Percentiles rank a stretch among this genome's conserved stretches.
Conservation (phyloP, 495 filamentous ascomycete genomes). For the Penicillium malachiteum region DNA sequence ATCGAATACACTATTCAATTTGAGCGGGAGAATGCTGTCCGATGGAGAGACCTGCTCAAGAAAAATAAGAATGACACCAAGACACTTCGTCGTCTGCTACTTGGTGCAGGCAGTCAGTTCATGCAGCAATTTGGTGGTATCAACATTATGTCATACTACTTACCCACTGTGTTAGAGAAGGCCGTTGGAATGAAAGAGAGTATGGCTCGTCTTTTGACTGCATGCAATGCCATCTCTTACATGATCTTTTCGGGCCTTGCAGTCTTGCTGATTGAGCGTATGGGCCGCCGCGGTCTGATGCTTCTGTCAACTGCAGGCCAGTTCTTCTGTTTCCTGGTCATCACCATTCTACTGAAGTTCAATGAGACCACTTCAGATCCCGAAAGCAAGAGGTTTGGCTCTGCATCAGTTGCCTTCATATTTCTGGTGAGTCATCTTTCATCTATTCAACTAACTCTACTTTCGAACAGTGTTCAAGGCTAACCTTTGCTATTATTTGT, state of each 20-base stretch:
- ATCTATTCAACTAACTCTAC: not conserved
- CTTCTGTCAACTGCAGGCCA: slow-evolving; percentile 49
- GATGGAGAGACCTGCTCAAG: slow-evolving; percentile 46
- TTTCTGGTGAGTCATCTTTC: slow-evolving; percentile 34
- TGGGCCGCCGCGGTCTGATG: slow-evolving; percentile 54
- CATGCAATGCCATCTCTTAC: slow-evolving; percentile 51
- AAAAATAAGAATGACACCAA: slow-evolving; percentile 39
- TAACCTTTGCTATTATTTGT: not conserved
- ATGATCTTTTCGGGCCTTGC: slow-evolving; percentile 47
- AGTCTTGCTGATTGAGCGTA: slow-evolving; percentile 48
- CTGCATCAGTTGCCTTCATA: slow-evolving; percentile 44
- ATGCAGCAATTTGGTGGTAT: slow-evolving; percentile 57
- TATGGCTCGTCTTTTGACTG: slow-evolving; percentile 50
- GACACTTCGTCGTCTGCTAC: slow-evolving; percentile 47
- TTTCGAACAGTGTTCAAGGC: not conserved
- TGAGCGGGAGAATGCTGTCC: slow-evolving; percentile 47
- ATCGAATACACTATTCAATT: slow-evolving; percentile 49
- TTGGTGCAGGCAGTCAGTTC: slow-evolving; percentile 51
- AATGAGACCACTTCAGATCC: slow-evolving; percentile 27
- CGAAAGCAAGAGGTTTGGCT: slow-evolving; percentile 29
- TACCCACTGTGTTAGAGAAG: slow-evolving; percentile 50
- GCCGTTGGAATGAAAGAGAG: slow-evolving; percentile 47
- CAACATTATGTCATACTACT: slow-evolving; percentile 48
- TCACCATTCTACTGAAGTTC: slow-evolving; percentile 53
- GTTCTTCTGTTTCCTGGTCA: slow-evolving; percentile 51